Conservation (phyloP, 306 rosid genomes). For the Corylus americana region DNA sequence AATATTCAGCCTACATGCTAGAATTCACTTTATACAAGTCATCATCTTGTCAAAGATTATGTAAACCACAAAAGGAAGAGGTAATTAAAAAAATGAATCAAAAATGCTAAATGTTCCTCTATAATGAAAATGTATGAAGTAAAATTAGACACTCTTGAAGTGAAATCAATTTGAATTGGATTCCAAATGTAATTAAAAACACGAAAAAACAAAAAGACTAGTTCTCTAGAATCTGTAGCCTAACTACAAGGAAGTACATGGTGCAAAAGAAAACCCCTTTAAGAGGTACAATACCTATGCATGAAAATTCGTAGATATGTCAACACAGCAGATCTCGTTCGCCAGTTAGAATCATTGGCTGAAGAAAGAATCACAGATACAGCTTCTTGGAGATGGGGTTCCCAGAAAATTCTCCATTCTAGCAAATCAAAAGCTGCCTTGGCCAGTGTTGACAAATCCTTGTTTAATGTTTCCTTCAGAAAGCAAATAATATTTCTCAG, state of each 20-base stretch:
- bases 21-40: background rate
- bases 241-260: conserved; percentile 14
- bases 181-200: background rate
- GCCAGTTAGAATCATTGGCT: conserved; percentile 88
- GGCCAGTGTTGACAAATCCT: conserved; percentile 91
- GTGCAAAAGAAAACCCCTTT: conserved; percentile 26
- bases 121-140: background rate
- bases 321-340: conserved; percentile 86
- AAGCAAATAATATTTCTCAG: conserved; percentile 34
- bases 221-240: conserved; percentile 15
- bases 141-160: background rate
- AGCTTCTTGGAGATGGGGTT: conserved; percentile 77
- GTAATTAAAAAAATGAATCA: background rate
- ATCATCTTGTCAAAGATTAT: background rate
- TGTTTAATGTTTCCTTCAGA: conserved; percentile 88
- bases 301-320: conserved; percentile 89
- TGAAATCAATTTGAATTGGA: background rate
- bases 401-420: conserved; percentile 87
- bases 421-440: conserved; percentile 90
- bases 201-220: background rate
- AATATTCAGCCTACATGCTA: background rate
- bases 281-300: conserved; percentile 66
- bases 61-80: background rate
- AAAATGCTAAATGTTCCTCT: background rate
- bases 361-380: conserved; percentile 81